These are phyloP conservation scores for Pichia sp. DNA, from an alignment of 1,139 yeast genomes.

Conservation along the genomic window DNA sequence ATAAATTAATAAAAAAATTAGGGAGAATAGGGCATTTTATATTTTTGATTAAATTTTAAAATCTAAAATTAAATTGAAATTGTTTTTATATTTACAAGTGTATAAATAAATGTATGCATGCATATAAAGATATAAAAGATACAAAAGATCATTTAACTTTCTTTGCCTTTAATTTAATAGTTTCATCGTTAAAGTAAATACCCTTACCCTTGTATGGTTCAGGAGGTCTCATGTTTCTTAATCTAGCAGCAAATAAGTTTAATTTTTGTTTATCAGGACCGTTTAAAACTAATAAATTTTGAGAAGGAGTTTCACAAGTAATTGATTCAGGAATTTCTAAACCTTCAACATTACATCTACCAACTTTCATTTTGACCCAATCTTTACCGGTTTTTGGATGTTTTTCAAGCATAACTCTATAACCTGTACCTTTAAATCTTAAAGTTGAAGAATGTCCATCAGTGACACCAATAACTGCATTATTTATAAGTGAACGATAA, in stretches of 20 bases:
- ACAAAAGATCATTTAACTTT: slow-evolving; percentile 62
- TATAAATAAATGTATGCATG: not conserved
- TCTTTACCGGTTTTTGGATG: slow-evolving; percentile 43
- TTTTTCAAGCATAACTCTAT: slow-evolving; percentile 69
- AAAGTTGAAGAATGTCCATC: slow-evolving; percentile 89
- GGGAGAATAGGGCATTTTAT: no score
- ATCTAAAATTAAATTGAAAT: not conserved
- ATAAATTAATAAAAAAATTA: no score
- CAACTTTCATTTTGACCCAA: slow-evolving; percentile 70
- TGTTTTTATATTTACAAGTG: slow-evolving; percentile 3
- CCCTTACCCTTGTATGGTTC: slow-evolving; percentile 99
- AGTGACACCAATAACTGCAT: slow-evolving; percentile 77
- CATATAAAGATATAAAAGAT: not conserved
- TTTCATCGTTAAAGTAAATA: slow-evolving; percentile 85
- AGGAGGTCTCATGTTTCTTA: slow-evolving; percentile 86
- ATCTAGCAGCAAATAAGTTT: slow-evolving; percentile 78
- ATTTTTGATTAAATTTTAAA: no score
- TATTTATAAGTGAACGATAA: slow-evolving; percentile 68
- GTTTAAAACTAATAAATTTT: slow-evolving; percentile 81
- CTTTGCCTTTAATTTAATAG: slow-evolving; percentile 83
- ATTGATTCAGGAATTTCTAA: slow-evolving; percentile 69
- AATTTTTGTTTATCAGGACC: slow-evolving; percentile 88
- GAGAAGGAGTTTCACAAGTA: slow-evolving; percentile 70
- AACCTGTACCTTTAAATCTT: slow-evolving; percentile 95
- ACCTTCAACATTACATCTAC: slow-evolving; percentile 70